These are phyloP conservation scores for Lactarius trivialis DNA, from an alignment of 768 basidiomycete species.

Conservation along the genomic window DNA sequence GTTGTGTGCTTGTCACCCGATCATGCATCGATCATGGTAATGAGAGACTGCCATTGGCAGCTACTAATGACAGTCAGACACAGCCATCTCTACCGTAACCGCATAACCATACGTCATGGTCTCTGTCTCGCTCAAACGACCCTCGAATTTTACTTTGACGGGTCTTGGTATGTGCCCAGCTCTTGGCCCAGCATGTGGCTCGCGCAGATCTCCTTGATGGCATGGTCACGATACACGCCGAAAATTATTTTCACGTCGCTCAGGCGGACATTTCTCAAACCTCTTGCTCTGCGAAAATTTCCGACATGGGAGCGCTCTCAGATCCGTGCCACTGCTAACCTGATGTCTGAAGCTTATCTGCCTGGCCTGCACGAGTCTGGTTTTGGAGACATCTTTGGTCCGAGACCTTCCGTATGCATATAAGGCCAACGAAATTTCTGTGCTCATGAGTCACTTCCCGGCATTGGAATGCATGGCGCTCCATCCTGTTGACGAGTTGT, in stretches of 20 bases:
- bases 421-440: not conserved
- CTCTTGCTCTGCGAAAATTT: not conserved
- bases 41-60: not conserved
- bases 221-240: not conserved
- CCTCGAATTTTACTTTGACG: not conserved
- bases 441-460: not conserved
- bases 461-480: not conserved
- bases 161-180: not conserved
- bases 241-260: conserved; percentile 2
- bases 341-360: not conserved
- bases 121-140: not conserved
- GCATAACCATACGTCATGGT: not conserved
- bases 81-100: not conserved
- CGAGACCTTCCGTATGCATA: conserved; percentile 1
- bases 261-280: not conserved
- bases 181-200: not conserved
- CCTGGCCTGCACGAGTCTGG: not conserved
- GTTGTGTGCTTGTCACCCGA: not conserved
- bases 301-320: no score
- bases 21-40: no score
- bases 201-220: not conserved
- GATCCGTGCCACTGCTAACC: not conserved
- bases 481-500: not conserved
- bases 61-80: not conserved
- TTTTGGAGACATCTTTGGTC: not conserved